Conservation (phyloP, 768 basidiomycete species). For the Lyophyllum semitale region DNA sequence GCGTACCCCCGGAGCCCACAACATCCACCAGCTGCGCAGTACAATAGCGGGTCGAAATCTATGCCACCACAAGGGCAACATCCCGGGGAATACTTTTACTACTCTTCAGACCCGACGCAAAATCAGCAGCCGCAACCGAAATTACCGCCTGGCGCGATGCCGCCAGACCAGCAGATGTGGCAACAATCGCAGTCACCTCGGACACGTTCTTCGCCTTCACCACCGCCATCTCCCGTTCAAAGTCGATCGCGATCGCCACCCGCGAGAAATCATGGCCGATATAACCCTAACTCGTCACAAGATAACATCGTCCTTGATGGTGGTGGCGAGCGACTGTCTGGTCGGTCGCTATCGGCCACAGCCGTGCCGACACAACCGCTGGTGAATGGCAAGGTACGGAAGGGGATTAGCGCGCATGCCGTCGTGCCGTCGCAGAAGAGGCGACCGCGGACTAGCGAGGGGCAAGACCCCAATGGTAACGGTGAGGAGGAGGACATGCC, state of each 20-base stretch:
- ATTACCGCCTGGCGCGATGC: constrained; percentile 64
- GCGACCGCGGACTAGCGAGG: constrained; percentile 45
- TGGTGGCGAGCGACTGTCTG: constrained; percentile 40
- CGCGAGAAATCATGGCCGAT: constrained; percentile 25
- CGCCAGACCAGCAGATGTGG: constrained; percentile 43
- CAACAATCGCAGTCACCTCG: constrained; percentile 30
- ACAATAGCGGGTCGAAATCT: constrained; percentile 19
- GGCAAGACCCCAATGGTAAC: constrained; percentile 27
- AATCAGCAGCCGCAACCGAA: constrained; percentile 37
- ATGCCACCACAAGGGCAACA: constrained; percentile 29
- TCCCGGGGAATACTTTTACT: constrained; percentile 38
- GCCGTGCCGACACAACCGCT: constrained; percentile 41
- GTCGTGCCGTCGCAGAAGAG: constrained; percentile 37
- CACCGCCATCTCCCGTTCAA: constrained; percentile 29
- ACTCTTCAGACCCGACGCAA: constrained; percentile 29
- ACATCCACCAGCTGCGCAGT: constrained; percentile 20
- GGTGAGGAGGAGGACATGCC: constrained; percentile 81
- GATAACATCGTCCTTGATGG: constrained; percentile 29
- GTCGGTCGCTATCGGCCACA: constrained; percentile 75
- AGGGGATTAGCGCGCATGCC: constrained; percentile 68
- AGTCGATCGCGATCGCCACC: constrained; percentile 60
- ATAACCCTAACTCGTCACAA: constrained; percentile 34
- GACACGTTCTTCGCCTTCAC: constrained; percentile 25
- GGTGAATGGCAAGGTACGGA: constrained; percentile 59
- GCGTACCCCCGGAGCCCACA: constrained; percentile 31